Evolutionary conservation across 139 green algal species (phyloP).

Genomic region (Tetraselmis chui): DNA sequence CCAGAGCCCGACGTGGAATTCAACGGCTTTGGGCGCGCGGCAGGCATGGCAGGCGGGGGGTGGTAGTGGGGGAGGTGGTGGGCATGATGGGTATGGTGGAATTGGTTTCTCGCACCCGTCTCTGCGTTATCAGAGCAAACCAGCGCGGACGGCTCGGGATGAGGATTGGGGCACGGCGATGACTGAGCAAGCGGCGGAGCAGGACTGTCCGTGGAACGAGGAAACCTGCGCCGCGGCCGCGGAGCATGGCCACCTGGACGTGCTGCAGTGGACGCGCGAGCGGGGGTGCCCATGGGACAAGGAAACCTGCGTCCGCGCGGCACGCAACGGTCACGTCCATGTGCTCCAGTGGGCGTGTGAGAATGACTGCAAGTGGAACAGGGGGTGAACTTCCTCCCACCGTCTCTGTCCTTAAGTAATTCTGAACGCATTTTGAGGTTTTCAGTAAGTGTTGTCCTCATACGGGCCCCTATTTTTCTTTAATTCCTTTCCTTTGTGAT

Average conservation of each 20-base stretch:
- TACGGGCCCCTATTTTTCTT: too few species aligned
- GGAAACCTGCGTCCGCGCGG: background rate
- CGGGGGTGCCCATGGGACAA: background rate
- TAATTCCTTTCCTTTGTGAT: too few species aligned
- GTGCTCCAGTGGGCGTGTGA: slow-evolving; percentile 5
- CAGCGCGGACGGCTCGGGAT: background rate
- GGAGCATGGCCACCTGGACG: background rate
- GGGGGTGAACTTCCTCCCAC: background rate
- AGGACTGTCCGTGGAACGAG: background rate
- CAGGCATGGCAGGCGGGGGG: background rate
- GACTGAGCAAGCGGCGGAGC: background rate
- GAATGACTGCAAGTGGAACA: background rate
- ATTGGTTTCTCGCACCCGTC: background rate
- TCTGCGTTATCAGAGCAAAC: background rate
- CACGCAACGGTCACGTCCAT: background rate
- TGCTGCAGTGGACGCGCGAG: background rate
- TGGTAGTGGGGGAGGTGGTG: too few species aligned
- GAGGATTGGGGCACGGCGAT: background rate
- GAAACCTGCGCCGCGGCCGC: background rate
- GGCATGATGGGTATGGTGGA: too few species aligned
- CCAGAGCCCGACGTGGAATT: too few species aligned
- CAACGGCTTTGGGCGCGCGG: background rate
- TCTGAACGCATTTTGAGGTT: too few species aligned
- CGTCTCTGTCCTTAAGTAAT: background rate
- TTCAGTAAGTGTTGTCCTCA: too few species aligned